These are phyloP conservation scores for Corynascus novoguineensis DNA, from an alignment of 495 filamentous ascomycete genomes.

Conservation along the genomic window DNA sequence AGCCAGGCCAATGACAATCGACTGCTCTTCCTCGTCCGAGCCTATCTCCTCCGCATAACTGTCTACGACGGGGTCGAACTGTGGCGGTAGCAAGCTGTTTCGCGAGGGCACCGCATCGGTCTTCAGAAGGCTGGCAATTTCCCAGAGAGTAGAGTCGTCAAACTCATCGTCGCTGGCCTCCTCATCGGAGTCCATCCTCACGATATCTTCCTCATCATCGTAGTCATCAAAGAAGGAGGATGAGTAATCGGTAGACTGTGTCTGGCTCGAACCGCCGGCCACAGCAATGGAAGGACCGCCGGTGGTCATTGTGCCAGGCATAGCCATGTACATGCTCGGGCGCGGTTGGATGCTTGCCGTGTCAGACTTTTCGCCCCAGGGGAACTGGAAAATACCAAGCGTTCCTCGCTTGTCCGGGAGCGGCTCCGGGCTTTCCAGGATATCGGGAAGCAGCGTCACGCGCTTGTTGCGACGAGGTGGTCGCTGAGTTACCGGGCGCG, in stretches of 20 bases:
- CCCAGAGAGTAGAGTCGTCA: conserved; percentile 52
- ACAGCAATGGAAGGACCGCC: conserved; percentile 26
- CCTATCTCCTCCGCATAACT: conserved; percentile 29
- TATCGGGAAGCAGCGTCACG: conserved; percentile 50
- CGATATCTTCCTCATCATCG: conserved; percentile 32
- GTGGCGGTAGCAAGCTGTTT: conserved; percentile 37
- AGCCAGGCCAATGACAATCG: conserved; percentile 30
- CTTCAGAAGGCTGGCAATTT: conserved; percentile 51
- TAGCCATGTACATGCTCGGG: conserved; percentile 33
- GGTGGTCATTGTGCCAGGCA: conserved; percentile 47
- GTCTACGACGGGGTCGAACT: conserved; percentile 20
- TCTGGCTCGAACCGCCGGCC: conserved; percentile 29
- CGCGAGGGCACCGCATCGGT: conserved; percentile 42
- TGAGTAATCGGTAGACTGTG: conserved; percentile 34
- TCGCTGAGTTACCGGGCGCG: conserved; percentile 39
- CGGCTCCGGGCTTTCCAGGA: conserved; percentile 50
- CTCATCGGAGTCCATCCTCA: conserved; percentile 33
- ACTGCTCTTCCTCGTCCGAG: conserved; percentile 33
- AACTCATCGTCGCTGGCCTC: conserved; percentile 47
- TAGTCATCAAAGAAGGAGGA: conserved; percentile 50
- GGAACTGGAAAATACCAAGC: conserved; percentile 53
- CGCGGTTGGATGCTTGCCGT: conserved; percentile 38
- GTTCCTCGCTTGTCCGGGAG: conserved; percentile 47
- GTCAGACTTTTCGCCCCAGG: conserved; percentile 54
- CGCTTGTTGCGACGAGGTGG: conserved; percentile 48